phyloP scores from a whole-genome alignment of 202 grass and related monocot genomes.

The Panicum virgatum region DNA sequence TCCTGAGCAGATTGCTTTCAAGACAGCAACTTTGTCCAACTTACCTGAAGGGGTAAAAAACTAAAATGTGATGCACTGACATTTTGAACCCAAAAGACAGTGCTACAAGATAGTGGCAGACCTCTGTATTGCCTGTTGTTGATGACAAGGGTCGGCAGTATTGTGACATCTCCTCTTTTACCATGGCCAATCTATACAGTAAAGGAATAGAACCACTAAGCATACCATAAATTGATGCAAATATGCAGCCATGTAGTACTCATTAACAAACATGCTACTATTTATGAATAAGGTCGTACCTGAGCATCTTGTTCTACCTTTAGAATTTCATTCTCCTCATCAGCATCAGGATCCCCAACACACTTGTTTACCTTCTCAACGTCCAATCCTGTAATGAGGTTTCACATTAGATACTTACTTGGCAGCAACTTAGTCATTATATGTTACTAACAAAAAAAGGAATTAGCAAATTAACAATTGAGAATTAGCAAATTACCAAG shows the following conservation, averaged over 20 bases:
- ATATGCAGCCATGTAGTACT: conserved; percentile 23
- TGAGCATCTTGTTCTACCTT: conserved; percentile 91
- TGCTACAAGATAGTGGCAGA: conserved; percentile 39
- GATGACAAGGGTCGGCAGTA: conserved; percentile 88
- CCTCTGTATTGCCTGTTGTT: conserved; percentile 92
- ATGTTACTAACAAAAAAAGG: conserved; percentile 2
- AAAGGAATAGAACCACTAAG: conserved; percentile 31
- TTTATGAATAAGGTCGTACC: conserved; percentile 40
- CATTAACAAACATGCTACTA: not conserved
- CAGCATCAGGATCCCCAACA: conserved; percentile 74
- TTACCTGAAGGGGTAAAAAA: conserved; percentile 57
- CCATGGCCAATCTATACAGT: conserved; percentile 73
- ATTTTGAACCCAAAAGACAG: conserved; percentile 3
- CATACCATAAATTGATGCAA: conserved; percentile 34
- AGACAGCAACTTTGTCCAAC: conserved; percentile 80
- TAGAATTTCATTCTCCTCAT: conserved; percentile 70
- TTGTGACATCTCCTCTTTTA: conserved; percentile 83
- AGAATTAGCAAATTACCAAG: too few species aligned
- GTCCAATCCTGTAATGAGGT: conserved; percentile 60
- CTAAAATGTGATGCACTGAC: conserved; percentile 35
- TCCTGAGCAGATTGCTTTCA: conserved; percentile 90
- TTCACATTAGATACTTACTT: conserved; percentile 20
- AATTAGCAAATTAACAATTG: not conserved
- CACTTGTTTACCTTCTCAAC: conserved; percentile 65
- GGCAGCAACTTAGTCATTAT: not conserved